phyloP scores from a whole-genome alignment of 75 land plant genomes.

The Selaginella moellendorffii region DNA sequence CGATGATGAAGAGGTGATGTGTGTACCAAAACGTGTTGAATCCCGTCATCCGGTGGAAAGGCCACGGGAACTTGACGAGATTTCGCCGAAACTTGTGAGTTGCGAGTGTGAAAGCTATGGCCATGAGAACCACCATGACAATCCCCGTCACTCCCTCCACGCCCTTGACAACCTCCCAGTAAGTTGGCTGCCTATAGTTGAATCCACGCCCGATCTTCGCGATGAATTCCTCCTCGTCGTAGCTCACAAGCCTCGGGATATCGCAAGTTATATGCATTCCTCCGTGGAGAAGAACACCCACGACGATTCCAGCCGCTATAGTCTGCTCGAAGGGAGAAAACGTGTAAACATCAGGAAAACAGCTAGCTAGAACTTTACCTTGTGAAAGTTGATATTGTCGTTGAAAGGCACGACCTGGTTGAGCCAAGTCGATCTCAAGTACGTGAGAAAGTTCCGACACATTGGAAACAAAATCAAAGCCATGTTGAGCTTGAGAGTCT shows the following conservation, averaged over 20 bases:
- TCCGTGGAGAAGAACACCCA: conserved; percentile 32
- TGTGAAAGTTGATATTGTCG: conserved; percentile 78
- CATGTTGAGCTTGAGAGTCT: conserved; percentile 74
- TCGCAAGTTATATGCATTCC: conserved; percentile 44
- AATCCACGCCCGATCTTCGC: conserved; percentile 28
- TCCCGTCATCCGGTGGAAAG: conserved; percentile 48
- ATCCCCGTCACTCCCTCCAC: conserved; percentile 47
- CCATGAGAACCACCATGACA: conserved; percentile 56
- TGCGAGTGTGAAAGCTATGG: conserved; percentile 59
- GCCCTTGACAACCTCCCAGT: conserved; percentile 19
- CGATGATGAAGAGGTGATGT: conserved; percentile 54
- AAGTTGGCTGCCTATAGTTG: conserved; percentile 41
- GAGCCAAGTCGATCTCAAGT: conserved; percentile 43
- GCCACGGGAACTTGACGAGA: conserved; percentile 53
- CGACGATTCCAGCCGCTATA: conserved; percentile 37
- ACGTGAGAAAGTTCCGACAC: conserved; percentile 61
- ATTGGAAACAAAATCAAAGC: conserved; percentile 68
- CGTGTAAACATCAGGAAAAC: not conserved
- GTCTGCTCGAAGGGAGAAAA: too few species aligned
- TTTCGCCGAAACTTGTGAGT: conserved; percentile 53
- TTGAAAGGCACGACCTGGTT: conserved; percentile 50
- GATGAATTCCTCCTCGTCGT: conserved; percentile 29
- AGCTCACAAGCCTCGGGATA: conserved; percentile 33
- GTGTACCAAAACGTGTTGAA: conserved; percentile 89
- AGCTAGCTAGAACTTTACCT: conserved; percentile 14